Evolutionary conservation across 2,329 filamentous ascomycete genomes (phyloP), one percentile per base, ranked within the genome.

Genomic region (Emergomyces orientalis): DNA sequence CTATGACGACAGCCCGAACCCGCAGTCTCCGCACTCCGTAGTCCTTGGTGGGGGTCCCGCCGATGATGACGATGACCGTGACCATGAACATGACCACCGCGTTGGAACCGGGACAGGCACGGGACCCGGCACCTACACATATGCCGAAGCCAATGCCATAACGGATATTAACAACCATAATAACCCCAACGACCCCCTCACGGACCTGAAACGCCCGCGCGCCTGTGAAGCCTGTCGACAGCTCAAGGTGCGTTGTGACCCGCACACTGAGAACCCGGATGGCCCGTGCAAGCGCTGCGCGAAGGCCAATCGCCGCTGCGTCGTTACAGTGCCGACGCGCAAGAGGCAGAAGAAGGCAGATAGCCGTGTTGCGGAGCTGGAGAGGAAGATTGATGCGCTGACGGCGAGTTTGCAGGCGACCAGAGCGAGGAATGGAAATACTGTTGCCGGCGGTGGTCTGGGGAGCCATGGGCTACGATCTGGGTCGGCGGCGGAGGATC

Each of bases 321-420:
- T 92, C 49, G 87, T 92, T 65, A 95, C 90, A 0, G 84, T 86
- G 66, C 90, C 85, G 0, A 85, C 81, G 17, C 77, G 90, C 49
- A 96, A 95, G 77, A 82, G 91, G 54, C 90, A 93, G 78, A 96
- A 93, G 80, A 96, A 96, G 80, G 91, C 90, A 61, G 92, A 96
- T 73, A 93, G 86, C 67, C 83, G 91, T 60, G 91, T 97, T 14
- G 88, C 91, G 9, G 91, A 96, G 78, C 81, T 97, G 60, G 91
- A 96, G 79, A 91, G 88, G 80, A 95, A 95, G 79, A 93, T 96
- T 66, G 91, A 96, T 78, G 89, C 88, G 9, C 74, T 96, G 72
- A 96, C 90, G 8, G 89, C 90, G 7, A 91, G 86, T 43, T 73
- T 96, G 67, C 87, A 90, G 55, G 85, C 88, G 1, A 73, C 75